A percentile compares a stretch with the other conserved stretches of the same genome.
Conservation (phyloP, 768 basidiomycete species). For the Gautieria morchelliformis region DNA sequence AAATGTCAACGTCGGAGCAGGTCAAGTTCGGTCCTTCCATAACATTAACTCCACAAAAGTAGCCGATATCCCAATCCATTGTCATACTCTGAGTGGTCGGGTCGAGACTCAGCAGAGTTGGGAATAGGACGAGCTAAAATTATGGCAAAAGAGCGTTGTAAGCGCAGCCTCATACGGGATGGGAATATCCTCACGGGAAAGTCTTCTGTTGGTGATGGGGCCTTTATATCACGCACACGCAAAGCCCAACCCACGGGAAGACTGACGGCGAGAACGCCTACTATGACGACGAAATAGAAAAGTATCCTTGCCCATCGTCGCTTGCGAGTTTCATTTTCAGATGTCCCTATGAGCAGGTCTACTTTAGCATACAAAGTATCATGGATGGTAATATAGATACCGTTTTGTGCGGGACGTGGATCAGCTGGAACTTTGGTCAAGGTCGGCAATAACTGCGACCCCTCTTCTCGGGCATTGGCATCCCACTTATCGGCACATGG, state of each 20-base stretch:
- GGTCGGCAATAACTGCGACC: too few relatives aligned
- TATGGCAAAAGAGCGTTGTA: neutral
- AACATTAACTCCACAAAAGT: neutral
- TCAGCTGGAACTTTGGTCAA: too few relatives aligned
- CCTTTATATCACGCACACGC: neutral
- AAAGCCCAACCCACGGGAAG: neutral
- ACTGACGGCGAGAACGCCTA: neutral
- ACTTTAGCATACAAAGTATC: too few relatives aligned
- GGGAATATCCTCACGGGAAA: neutral
- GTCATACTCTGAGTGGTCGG: neutral
- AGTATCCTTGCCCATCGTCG: too few relatives aligned
- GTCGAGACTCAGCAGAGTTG: neutral
- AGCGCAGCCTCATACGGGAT: neutral
- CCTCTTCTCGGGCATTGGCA: too few relatives aligned
- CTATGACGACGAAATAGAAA: neutral
- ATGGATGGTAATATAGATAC: too few relatives aligned
- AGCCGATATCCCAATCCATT: neutral
- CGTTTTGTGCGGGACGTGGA: too few relatives aligned
- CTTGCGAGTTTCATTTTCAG: too few relatives aligned
- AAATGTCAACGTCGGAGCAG: neutral
- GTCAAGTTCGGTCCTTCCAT: neutral
- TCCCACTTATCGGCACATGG: too few relatives aligned
- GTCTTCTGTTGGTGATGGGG: neutral
- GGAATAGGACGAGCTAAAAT: neutral
- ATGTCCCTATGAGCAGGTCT: too few relatives aligned